Base-by-base conservation (phyloP, 495 filamentous ascomycete genomes). In the Penicillium flavigenum region DNA sequence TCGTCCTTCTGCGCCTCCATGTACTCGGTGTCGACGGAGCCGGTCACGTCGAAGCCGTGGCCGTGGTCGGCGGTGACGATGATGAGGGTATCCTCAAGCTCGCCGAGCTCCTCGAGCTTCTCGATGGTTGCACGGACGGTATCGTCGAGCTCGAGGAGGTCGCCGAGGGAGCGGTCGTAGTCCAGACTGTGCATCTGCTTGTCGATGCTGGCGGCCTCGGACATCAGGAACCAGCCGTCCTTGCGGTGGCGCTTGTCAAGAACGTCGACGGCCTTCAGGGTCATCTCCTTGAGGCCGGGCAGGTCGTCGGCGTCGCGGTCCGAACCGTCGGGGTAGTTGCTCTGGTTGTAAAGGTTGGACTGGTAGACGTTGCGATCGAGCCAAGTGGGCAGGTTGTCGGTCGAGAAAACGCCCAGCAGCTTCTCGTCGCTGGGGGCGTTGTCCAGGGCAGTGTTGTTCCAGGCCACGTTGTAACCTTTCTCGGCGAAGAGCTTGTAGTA, bases 201-300 rank as follows among this genome's bases (percentile, higher is more conserved):
- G 75, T 90, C 87, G 66, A 90, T 87, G 17, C 83, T 87, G 10
- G 87, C 86, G 9, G 83, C 88, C 72, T 91, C 88, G 4, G 81
- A 79, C 87, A 91, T 90, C 61, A 91, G 74, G 77, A 90, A 88
- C 76, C 83, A 91, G 6, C 88, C 87, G 34, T 88, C 78, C 44
- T 84, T 75, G n/a, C 73, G 74, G 51, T 81, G 78, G 17, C 88
- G 86, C 14, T 72, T 69, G 61, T 85, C 68, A 27, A 90, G 77
- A 24, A 90, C 82, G 48, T 91, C 88, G 51, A 91, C 79, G 0
- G 88, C 86, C 72, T 91, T 91, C 39, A 89, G 74, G 0, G 88
- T 90, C 88, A 90, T 91, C n/a, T 91, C 86, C 67, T 87, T 88
- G 17, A 89, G 79, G 4, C 88, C 87, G 3, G 88, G 88, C 8